Evolutionary conservation across 75 land plant genomes (phyloP).

Genomic region (Pinus taeda): DNA sequence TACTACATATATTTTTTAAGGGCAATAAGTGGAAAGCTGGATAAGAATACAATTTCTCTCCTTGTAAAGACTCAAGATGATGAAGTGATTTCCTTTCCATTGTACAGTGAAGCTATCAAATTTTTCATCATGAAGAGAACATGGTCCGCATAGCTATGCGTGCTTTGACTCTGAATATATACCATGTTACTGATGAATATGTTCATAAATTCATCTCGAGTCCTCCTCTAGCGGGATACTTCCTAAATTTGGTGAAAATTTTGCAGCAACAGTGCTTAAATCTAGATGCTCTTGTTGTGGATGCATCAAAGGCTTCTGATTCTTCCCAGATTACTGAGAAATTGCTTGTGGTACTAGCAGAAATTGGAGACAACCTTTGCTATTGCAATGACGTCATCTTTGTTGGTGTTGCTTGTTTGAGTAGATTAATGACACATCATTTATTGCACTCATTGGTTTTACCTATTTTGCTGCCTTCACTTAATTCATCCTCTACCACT

Average conservation of each 20-base stretch:
- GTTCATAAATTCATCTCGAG: slow-evolving; percentile 55
- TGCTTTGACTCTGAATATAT: slow-evolving; percentile 84
- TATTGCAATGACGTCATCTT: slow-evolving; percentile 92
- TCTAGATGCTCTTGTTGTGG: slow-evolving; percentile 51
- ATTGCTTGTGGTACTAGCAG: slow-evolving; percentile 67
- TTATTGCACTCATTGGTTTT: slow-evolving; percentile 72
- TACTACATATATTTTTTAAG: slow-evolving; percentile 90
- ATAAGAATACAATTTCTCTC: slow-evolving; percentile 81
- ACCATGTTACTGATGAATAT: slow-evolving; percentile 62
- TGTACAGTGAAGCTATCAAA: slow-evolving; percentile 84
- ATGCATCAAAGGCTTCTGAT: slow-evolving; percentile 54
- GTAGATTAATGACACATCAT: slow-evolving; percentile 71
- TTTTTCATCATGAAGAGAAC: slow-evolving; percentile 92
- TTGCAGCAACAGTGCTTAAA: slow-evolving; percentile 68
- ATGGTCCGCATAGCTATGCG: slow-evolving; percentile 96
- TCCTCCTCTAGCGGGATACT: not conserved
- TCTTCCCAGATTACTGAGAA: slow-evolving; percentile 31
- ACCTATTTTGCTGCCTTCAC: slow-evolving; percentile 76
- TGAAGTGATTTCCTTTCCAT: slow-evolving; percentile 82
- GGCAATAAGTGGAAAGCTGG: slow-evolving; percentile 88
- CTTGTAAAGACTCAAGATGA: slow-evolving; percentile 91
- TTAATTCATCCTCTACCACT: slow-evolving; percentile 22
- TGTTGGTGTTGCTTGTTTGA: slow-evolving; percentile 76
- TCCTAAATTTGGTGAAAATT: slow-evolving; percentile 36
- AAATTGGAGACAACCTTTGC: slow-evolving; percentile 87